A percentile compares a stretch with the other conserved stretches of the same genome.
These are phyloP conservation scores for Colletotrichum aenigma DNA, from an alignment of 2,329 filamentous ascomycete species.

Conservation along the genomic window DNA sequence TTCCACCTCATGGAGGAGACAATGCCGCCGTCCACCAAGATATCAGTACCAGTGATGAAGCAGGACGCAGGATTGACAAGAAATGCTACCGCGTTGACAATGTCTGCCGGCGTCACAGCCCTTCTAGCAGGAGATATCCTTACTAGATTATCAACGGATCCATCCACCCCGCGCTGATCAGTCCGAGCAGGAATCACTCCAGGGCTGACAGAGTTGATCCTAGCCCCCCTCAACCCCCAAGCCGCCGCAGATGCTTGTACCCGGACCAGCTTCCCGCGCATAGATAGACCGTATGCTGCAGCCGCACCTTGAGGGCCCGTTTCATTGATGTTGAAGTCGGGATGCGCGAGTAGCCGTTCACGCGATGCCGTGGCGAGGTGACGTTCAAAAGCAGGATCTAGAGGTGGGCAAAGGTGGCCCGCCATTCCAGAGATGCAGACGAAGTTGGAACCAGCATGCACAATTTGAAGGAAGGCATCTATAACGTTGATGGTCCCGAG, in stretches of 20 bases:
- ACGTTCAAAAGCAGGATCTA: neutral
- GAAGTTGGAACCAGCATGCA: neutral
- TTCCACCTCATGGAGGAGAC: neutral
- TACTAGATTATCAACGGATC: neutral
- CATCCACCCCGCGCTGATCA: neutral
- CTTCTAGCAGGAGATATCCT: neutral
- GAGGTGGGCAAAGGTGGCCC: neutral
- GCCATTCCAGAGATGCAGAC: neutral
- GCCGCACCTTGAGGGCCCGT: neutral
- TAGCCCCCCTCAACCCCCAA: neutral
- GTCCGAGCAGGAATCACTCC: neutral
- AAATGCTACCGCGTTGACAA: neutral
- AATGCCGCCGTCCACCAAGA: neutral
- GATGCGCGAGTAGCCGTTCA: neutral
- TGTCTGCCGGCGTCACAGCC: neutral
- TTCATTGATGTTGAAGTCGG: neutral
- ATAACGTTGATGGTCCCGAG: neutral
- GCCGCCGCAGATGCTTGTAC: neutral
- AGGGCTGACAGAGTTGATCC: neutral
- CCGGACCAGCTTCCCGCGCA: neutral
- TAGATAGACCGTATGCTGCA: neutral
- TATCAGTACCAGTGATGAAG: neutral
- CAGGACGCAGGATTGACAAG: neutral
- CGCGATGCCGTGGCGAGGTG: neutral
- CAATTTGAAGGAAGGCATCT: neutral